Percentiles rank a stretch among this genome's conserved stretches.
phyloP scores from a whole-genome alignment of 306 rosid species.

The Quercus alba region DNA sequence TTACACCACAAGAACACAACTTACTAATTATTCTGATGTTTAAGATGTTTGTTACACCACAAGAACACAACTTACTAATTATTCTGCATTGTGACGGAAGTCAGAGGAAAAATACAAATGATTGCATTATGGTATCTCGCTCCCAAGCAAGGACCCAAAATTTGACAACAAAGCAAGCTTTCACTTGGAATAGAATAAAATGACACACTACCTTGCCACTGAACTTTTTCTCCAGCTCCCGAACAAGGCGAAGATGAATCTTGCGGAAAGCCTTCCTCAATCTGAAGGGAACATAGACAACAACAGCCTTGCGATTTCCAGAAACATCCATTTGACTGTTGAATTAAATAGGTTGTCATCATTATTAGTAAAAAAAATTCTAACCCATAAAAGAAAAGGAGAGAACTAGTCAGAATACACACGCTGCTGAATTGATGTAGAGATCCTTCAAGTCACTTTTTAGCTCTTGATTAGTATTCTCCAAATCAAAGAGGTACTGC shows the following conservation, averaged over 20 bases:
- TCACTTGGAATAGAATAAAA: not conserved
- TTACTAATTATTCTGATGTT: not conserved
- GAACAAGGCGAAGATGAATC: constrained; percentile 64
- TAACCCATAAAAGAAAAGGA: not conserved
- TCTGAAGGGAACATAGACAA: constrained; percentile 60
- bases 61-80: not conserved
- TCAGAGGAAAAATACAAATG: not conserved
- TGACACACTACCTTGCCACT: constrained; percentile 61
- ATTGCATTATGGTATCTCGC: not conserved
- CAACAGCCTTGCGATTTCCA: constrained; percentile 71
- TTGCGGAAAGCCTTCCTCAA: constrained; percentile 68
- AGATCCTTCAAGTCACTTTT: constrained; percentile 77
- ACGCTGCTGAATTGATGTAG: constrained; percentile 62
- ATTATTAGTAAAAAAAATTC: not conserved
- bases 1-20: not conserved
- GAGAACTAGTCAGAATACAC: constrained; percentile 12
- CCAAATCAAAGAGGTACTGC: constrained; percentile 74
- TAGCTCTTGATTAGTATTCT: constrained; percentile 68
- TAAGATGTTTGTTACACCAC: not conserved
- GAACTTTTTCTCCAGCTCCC: constrained; percentile 74
- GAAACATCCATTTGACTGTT: constrained; percentile 61
- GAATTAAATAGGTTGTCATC: not conserved
- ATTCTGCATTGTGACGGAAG: not conserved
- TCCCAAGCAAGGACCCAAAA: not conserved
- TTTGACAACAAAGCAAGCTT: not conserved